Evolutionary conservation across 2,329 filamentous ascomycete genomes (phyloP).

Genomic region (Pseudogymnoascus sp.): DNA sequence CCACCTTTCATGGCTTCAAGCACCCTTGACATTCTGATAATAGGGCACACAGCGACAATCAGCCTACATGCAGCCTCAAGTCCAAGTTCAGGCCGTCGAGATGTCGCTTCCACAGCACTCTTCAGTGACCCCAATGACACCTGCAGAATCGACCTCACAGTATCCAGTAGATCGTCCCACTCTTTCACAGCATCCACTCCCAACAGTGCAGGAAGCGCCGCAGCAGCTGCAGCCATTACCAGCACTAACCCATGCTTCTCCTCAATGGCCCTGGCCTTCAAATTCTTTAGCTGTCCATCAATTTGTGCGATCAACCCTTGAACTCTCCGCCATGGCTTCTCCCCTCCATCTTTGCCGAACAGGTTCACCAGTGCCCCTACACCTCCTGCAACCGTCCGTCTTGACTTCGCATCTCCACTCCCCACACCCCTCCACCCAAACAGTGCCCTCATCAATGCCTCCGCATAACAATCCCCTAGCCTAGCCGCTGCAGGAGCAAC

Average conservation of each 20-base stretch:
- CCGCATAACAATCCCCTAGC: conserved; percentile 60
- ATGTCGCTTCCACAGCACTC: not conserved
- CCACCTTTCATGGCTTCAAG: not conserved
- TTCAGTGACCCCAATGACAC: not conserved
- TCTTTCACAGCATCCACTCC: not conserved
- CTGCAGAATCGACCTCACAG: not conserved
- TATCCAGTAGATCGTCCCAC: not conserved
- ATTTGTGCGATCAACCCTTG: conserved; percentile 37
- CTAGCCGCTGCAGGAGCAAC: conserved; percentile 63
- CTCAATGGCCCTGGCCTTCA: conserved; percentile 55
- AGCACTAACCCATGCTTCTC: conserved; percentile 62
- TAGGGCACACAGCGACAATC: conserved; percentile 45
- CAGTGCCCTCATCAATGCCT: conserved; percentile 61
- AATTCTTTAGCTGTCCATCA: conserved; percentile 35
- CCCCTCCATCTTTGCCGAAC: not conserved
- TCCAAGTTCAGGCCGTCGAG: conserved; percentile 51
- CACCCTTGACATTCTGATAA: conserved; percentile 30
- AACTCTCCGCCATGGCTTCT: conserved; percentile 23
- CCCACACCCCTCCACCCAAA: conserved; percentile 84
- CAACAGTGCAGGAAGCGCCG: conserved; percentile 23
- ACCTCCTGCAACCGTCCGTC: conserved; percentile 63
- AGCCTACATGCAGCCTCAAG: conserved; percentile 55
- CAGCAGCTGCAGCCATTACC: conserved; percentile 52
- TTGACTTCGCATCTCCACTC: conserved; percentile 66
- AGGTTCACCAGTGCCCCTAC: conserved; percentile 51